Evolutionary conservation across 106 monocot species (phyloP), one percentile per base, ranked within the genome.

Genomic region (Acorus calamus): DNA sequence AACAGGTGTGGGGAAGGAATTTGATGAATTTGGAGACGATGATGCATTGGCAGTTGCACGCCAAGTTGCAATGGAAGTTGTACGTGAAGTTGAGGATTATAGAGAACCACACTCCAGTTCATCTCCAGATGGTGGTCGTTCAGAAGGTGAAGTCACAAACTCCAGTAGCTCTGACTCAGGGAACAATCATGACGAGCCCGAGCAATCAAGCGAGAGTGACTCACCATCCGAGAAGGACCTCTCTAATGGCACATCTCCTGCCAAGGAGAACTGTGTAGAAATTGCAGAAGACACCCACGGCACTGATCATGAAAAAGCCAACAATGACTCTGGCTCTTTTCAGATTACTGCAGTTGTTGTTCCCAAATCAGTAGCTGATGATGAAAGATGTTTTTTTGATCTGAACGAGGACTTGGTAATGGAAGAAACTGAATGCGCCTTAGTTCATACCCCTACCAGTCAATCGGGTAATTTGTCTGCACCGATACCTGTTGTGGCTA

Each of bases 1-100:
- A 28, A 4, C 46, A 60, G 10, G 73, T 14, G 46, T 66, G 73
- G 28, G 80, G 75, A 60, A 58, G 71, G 28, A 78, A 64, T 45
- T 45, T 80, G 28, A 28, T 42, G 69, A 60, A 60, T 50, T 43
- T 52, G 43, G 60, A 10, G 69, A 69, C 11, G 12, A 9, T 13
- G 69, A 69, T 60, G 69, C 68, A 12, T 49, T 68, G 47, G 68
- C 56, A 68, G 55, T 68, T 57, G 68, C 68, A 48, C 42, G 54
- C 14, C 68, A 57, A 54, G 68, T 59, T 50, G 69, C 69, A 7
- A 52, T 44, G 52, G 60, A 69, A 63, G 62, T 43, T 4, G 52
- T 62, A 14, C 53, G 52, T 71, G 71, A 61, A 62, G 55, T 62
- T 61, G 54, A 11, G 3, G 62, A 55, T 62, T 64, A 48, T 6